Conservation (phyloP, 768 basidiomycete species). For the Boletus edulis region DNA sequence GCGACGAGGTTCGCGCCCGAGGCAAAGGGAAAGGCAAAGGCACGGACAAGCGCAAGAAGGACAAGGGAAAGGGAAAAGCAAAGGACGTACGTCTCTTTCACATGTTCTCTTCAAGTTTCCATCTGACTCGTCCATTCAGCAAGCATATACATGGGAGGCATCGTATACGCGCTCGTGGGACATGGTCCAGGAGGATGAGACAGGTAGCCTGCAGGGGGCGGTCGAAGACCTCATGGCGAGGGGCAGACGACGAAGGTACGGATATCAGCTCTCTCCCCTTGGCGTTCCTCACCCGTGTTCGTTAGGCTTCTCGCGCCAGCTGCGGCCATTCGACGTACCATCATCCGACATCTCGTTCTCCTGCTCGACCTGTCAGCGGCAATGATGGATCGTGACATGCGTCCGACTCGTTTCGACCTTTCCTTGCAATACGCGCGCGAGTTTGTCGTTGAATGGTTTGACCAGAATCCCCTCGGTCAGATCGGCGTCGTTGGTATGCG, state of each 20-base stretch:
- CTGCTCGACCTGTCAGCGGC: constrained; percentile 88
- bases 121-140: constrained; percentile 38
- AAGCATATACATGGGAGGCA: constrained; percentile 95
- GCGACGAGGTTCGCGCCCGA: constrained; percentile 45
- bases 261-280: constrained; percentile 1
- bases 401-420: constrained; percentile 90
- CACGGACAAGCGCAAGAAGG: constrained; percentile 48
- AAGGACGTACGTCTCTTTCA: constrained; percentile 30
- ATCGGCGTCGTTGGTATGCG: constrained; percentile 94
- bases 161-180: constrained; percentile 96
- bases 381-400: constrained; percentile 96
- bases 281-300: constrained; percentile 4
- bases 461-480: constrained; percentile 97
- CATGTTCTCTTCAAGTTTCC: background rate
- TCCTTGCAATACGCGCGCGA: constrained; percentile 87
- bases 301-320: constrained; percentile 75
- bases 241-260: constrained; percentile 77
- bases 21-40: constrained; percentile 58
- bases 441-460: constrained; percentile 96
- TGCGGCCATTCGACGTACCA: constrained; percentile 86
- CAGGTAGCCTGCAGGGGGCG: constrained; percentile 84
- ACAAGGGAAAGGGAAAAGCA: constrained; percentile 45
- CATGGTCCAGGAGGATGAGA: constrained; percentile 93
- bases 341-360: constrained; percentile 93
- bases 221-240: constrained; percentile 89